Conservation (phyloP, 2,329 filamentous ascomycete genomes). For the Aspergillus candidus region DNA sequence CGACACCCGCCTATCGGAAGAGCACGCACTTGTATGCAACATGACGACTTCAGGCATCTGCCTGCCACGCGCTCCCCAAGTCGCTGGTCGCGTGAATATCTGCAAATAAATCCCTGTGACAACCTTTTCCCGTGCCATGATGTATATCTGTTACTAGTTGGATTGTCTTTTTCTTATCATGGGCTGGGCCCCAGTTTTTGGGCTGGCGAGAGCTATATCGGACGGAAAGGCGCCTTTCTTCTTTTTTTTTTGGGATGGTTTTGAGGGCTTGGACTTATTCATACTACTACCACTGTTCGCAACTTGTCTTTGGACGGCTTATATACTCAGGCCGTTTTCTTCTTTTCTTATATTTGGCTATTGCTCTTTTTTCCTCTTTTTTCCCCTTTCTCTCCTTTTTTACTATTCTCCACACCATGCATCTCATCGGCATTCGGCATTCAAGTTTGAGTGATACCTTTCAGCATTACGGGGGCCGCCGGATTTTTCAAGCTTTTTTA, state of each 20-base stretch:
- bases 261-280: not conserved
- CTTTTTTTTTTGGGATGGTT: constrained; percentile 7
- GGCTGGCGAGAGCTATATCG: constrained; percentile 10
- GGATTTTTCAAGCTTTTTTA: constrained; percentile 15
- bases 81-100: no score
- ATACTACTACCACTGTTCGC: no score
- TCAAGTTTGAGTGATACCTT: constrained; percentile 21
- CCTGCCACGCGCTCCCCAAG: no score
- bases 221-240: constrained; percentile 14
- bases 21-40: constrained; percentile 1
- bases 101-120: no score
- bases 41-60: not conserved
- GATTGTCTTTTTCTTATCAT: constrained; percentile 11
- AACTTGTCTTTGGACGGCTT: no score
- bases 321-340: not conserved
- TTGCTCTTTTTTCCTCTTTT: constrained; percentile 5
- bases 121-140: constrained; percentile 4
- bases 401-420: constrained; percentile 10
- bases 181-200: constrained; percentile 9
- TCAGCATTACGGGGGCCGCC: constrained; percentile 19
- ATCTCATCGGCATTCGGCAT: constrained; percentile 18
- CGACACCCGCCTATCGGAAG: not conserved
- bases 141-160: constrained; percentile 11
- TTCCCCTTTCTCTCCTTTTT: constrained; percentile 4
- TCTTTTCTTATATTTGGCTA: constrained; percentile 8